Base-by-base conservation (phyloP, 1,284 basidiomycete genomes). In the Puccinia polysora region DNA sequence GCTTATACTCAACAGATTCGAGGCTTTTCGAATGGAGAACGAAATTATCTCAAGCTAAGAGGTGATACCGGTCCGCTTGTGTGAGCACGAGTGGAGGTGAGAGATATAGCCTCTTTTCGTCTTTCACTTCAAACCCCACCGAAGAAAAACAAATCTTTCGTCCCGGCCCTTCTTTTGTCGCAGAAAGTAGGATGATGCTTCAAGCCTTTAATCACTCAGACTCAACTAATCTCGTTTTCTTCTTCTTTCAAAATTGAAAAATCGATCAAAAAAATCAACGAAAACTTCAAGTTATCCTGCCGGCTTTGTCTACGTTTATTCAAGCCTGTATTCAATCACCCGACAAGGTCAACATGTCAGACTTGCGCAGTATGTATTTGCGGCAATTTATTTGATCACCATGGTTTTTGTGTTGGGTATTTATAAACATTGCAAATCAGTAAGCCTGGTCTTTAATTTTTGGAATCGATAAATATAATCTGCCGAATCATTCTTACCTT, bases 31-130 rank as follows among this genome's bases (percentile, higher is more conserved):
- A 84, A 86, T 55, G 95, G 95, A 45, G 88, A 96, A 80, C 83
- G 88, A 32, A 86, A 94, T 79, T 99, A 98, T 79, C 83, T 85
- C n/a, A 82, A 84, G 71, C 88, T 99, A 73, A 83, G 85, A 73
- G 95, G 95, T 0, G 93, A 92, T 7, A 97, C 92, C 2, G 96
- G 96, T 5, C 91, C 91, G 5, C 83, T 96, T 15, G 94, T 97
- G 91, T 94, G 76, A 81, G 89, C 82, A 5, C 76, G 5, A 53
- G 25, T 8, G 43, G 10, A 45, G 18, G 8, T 1, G 18, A 43
- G 18, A 8, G 18, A 43, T 8, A 8, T 18, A 8, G 8, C 18
- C 40, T 43, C 40, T 43, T 18, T 43, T 18, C 18, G 10, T 43
- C 50, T 52, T 25, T 40, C n/a, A 18, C 20, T 60, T 18, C 4